Base-by-base conservation (phyloP, 495 filamentous ascomycete species). In the Talaromyces thailandensis region DNA sequence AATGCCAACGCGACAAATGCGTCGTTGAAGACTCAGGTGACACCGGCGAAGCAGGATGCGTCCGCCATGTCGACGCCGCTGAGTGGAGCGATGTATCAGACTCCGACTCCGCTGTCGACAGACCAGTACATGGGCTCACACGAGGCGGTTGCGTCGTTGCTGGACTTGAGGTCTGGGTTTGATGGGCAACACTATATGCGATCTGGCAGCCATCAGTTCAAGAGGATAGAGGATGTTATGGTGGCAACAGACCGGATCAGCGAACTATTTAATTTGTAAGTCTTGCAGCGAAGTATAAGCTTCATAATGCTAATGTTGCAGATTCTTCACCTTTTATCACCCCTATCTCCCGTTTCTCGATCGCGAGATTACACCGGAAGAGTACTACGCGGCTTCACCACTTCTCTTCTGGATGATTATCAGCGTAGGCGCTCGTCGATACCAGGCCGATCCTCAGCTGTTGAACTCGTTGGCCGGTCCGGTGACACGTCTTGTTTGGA, bases 391-490 rank as follows among this genome's bases (percentile, higher is more conserved):
- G 61, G 79, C 86, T 60, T 86, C 87, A 48, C 86, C 86, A 18
- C 74, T 96, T 26, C 83, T 96, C 1, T 96, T 94, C 73, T 96
- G 92, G 92, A 83, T 86, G 65, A 90, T 96, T 53, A 82, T 95
- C 56, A 84, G 88, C 40, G 86, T 96, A 62, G 93, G 91, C 32
- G 85, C 90, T 32, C 84, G 92, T 29, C 88, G 90, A 14, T 93
- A 86, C 64, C 77, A 81, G 50, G 69, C 77, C 8, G 89, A 93
- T 64, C 79, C 85, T 0, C 74, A 75, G 16, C 79, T 93, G 25
- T 76, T 96, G 60, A 86, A 82, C 29, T 82, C 84, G 40, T 78
- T 97, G 4, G 81, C 89, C 14, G 83, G 79, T 0, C 91, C 90
- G 21, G 75, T 95, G 52, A 88, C 86, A 11, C 81, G 86, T 60